Conservation (phyloP, 2,329 filamentous ascomycete species). For the Pseudopyricularia cyperi region DNA sequence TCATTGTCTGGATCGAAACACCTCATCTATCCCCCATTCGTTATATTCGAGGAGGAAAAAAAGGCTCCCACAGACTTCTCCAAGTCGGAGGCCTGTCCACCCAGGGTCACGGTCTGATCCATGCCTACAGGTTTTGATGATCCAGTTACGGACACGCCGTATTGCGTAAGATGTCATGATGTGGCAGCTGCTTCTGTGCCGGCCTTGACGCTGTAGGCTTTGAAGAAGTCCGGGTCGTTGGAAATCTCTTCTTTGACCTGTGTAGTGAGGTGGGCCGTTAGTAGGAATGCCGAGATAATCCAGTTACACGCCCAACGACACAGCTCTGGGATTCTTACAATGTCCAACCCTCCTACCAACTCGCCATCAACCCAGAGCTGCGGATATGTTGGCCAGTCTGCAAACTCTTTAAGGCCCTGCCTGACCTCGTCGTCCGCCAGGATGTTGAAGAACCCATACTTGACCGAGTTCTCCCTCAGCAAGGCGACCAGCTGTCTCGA, state of each 20-base stretch:
- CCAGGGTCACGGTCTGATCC: too few relatives aligned
- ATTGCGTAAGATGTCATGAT: slow-evolving; percentile 1
- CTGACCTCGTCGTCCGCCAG: slow-evolving; percentile 93
- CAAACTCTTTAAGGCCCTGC: slow-evolving; percentile 90
- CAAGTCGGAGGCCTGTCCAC: too few relatives aligned
- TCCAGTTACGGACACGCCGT: neutral
- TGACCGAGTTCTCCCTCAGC: slow-evolving; percentile 76
- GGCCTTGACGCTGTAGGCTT: slow-evolving; percentile 49
- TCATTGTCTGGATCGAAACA: too few relatives aligned
- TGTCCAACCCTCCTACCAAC: slow-evolving; percentile 85
- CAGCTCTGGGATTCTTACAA: slow-evolving; percentile 50
- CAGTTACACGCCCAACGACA: neutral
- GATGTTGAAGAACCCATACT: slow-evolving; percentile 99
- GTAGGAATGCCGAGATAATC: neutral
- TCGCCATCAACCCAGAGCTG: slow-evolving; percentile 89
- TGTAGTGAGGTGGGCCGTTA: neutral
- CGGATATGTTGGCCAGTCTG: slow-evolving; percentile 97
- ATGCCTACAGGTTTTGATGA: too few relatives aligned
- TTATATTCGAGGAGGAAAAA: too few relatives aligned
- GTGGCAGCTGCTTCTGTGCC: slow-evolving; percentile 4
- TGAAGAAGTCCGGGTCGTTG: slow-evolving; percentile 71
- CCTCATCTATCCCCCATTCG: too few relatives aligned
- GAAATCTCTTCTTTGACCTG: slow-evolving; percentile 90
- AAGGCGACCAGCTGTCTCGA: slow-evolving; percentile 79
- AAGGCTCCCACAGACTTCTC: too few relatives aligned